A percentile compares a stretch with the other conserved stretches of the same genome.
Conservation (phyloP, 495 filamentous ascomycete species). For the Entonaema liquescens region DNA sequence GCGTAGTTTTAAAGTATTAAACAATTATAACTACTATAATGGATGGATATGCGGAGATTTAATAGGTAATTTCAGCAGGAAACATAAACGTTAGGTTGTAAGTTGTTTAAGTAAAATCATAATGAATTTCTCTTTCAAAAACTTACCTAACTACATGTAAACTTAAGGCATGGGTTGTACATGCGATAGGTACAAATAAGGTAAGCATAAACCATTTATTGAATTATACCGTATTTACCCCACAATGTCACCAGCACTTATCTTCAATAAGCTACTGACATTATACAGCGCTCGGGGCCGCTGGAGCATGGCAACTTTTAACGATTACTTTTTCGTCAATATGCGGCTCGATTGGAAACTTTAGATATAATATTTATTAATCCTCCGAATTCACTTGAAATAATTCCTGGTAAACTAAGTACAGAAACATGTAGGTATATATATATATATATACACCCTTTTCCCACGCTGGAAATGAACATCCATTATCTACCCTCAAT, state of each 20-base stretch:
- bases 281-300: not conserved
- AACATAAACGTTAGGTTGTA: not conserved
- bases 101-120: not conserved
- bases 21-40: no score
- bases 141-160: not conserved
- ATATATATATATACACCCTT: not conserved
- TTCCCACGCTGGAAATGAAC: not conserved
- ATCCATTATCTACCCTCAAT: not conserved
- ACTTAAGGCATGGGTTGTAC: no score
- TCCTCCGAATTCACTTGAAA: not conserved
- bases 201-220: not conserved
- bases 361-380: not conserved
- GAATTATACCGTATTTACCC: not conserved
- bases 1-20: not conserved
- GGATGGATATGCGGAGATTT: no score
- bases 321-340: not conserved
- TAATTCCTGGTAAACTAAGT: no score
- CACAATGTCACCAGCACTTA: not conserved
- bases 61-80: not conserved
- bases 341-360: not conserved
- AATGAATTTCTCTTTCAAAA: not conserved
- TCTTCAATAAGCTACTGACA: not conserved
- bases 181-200: not conserved
- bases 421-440: no score
- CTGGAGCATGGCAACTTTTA: not conserved